phyloP scores from a whole-genome alignment of 2,329 filamentous ascomycete species.

The Cyclaneusma minus region DNA sequence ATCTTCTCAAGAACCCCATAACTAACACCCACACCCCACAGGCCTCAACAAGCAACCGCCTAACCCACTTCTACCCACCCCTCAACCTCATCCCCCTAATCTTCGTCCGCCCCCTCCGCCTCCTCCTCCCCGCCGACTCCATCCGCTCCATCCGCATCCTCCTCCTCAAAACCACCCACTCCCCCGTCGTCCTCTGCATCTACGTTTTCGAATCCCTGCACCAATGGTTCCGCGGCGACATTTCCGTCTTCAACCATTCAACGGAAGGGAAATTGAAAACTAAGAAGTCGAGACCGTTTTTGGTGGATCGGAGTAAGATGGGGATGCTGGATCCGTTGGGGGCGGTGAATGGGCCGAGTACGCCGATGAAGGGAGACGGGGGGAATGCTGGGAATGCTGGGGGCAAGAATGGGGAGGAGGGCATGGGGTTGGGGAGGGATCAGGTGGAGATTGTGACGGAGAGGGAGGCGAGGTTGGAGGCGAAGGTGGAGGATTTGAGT shows the following conservation, averaged over 20 bases:
- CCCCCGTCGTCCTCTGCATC: slow-evolving; percentile 56
- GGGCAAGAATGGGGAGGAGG: slow-evolving; percentile 7
- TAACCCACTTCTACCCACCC: slow-evolving; percentile 56
- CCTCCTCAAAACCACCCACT: slow-evolving; percentile 46
- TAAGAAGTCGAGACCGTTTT: slow-evolving; percentile 9
- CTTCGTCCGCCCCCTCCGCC: slow-evolving; percentile 55
- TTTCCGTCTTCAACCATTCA: slow-evolving; percentile 7
- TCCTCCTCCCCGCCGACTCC: slow-evolving; percentile 48
- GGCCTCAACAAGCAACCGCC: slow-evolving; percentile 50
- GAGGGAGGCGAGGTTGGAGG: slow-evolving; percentile 21
- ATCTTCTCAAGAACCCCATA: no score
- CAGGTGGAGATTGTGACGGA: slow-evolving; percentile 3
- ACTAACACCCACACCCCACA: no score
- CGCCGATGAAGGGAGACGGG: not conserved
- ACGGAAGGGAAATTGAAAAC: slow-evolving; percentile 2
- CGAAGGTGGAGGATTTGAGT: slow-evolving; percentile 36
- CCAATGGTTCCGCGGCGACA: slow-evolving; percentile 6
- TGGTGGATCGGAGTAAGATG: slow-evolving; percentile 8
- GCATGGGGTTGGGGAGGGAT: not conserved
- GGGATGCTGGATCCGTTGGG: not conserved
- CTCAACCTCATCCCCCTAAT: slow-evolving; percentile 63
- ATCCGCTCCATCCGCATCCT: slow-evolving; percentile 47
- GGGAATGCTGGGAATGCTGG: slow-evolving; percentile 5
- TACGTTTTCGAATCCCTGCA: slow-evolving; percentile 30
- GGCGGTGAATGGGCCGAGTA: slow-evolving; percentile 4